These are phyloP conservation scores for Nothophoma quercina DNA, from an alignment of 2,329 filamentous ascomycete species.

Conservation along the genomic window DNA sequence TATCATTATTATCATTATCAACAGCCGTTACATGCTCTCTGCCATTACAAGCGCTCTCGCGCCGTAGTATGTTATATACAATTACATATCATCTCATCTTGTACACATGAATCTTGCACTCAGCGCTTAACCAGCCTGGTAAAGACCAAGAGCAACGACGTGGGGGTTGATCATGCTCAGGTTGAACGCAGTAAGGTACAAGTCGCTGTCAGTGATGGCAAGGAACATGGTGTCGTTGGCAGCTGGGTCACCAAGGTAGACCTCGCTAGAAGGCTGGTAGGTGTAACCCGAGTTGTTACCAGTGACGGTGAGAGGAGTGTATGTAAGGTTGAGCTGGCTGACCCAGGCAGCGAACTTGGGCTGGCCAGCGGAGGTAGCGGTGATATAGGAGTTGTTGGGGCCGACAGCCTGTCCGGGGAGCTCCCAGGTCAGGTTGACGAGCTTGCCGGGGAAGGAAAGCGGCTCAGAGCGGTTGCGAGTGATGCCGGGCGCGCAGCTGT, in stretches of 20 bases:
- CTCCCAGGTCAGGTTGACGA: conserved; percentile 78
- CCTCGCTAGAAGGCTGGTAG: conserved; percentile 74
- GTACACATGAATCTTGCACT: too few relatives aligned
- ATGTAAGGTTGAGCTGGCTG: conserved; percentile 68
- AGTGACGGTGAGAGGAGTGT: conserved; percentile 69
- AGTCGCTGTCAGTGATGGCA: conserved; percentile 73
- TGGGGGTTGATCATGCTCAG: conserved; percentile 76
- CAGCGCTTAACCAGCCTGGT: conserved; percentile 73
- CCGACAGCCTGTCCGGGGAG: conserved; percentile 71
- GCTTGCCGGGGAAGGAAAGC: conserved; percentile 75
- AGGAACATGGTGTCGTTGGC: conserved; percentile 84
- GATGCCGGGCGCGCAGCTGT: conserved; percentile 70
- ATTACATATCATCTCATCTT: not conserved
- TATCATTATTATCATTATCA: not conserved
- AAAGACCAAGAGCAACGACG: conserved; percentile 76
- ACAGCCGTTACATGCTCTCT: not conserved
- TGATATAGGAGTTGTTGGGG: conserved; percentile 84
- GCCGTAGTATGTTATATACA: not conserved
- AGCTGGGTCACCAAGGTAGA: conserved; percentile 71
- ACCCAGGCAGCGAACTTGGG: conserved; percentile 79
- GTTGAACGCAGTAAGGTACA: conserved; percentile 79
- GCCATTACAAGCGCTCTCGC: not conserved
- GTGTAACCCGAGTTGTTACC: conserved; percentile 68
- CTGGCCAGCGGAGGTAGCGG: conserved; percentile 61
- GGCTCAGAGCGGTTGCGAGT: conserved; percentile 73